Evolutionary conservation across 805 yeast genomes (phyloP).

Genomic region (Wickerhamomyces bovis): DNA sequence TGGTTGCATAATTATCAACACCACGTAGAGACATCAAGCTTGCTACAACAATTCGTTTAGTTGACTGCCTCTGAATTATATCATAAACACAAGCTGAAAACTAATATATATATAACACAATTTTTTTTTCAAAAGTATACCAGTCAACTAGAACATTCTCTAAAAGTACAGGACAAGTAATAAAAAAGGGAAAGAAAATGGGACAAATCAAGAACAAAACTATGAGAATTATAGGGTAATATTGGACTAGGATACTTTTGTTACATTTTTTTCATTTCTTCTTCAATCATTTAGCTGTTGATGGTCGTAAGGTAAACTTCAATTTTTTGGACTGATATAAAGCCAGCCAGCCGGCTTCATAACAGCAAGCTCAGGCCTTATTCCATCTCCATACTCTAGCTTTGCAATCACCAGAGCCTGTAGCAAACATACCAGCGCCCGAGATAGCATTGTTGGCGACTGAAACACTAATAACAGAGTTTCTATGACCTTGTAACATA

Average conservation of each 20-base stretch:
- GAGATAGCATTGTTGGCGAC: conserved; percentile 73
- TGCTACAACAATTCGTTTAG: background rate
- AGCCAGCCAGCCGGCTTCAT: conserved; percentile 8
- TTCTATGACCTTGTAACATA: conserved; percentile 95
- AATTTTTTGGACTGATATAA: background rate
- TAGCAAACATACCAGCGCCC: conserved; percentile 85
- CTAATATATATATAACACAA: background rate
- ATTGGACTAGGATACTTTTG: background rate
- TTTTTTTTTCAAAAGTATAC: background rate
- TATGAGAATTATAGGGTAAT: background rate
- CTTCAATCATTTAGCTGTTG: background rate
- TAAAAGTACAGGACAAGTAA: background rate
- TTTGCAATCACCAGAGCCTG: conserved; percentile 96
- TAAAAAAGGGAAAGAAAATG: background rate
- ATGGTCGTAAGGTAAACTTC: background rate
- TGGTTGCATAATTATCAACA: background rate
- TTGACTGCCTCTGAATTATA: background rate
- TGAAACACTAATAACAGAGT: conserved; percentile 91
- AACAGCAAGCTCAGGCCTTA: conserved; percentile 21
- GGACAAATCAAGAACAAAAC: background rate
- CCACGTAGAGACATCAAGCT: too few relatives aligned
- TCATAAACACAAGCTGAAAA: background rate
- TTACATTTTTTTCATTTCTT: background rate
- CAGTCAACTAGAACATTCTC: background rate
- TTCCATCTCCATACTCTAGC: conserved; percentile 96